Evolutionary conservation across 164 flowering plant genomes (phyloP), one percentile per base, ranked within the genome.

Genomic region (Platanus orientalis): DNA sequence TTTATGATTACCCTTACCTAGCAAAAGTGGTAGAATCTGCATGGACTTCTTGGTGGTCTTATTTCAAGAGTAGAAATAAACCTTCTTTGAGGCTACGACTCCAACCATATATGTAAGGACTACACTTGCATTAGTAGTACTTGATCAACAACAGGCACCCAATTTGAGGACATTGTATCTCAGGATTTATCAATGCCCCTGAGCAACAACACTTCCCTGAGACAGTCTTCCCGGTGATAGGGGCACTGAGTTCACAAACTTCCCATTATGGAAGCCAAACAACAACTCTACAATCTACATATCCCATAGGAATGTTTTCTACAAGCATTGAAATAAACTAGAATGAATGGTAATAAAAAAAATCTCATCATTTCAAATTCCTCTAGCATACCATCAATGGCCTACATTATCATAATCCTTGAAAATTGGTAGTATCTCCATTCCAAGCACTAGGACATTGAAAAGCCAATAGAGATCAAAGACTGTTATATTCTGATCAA

Each of bases 71-170:
- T 45, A 57, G 13, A 30, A 62, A 62, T 19, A 52, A 50, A 81
- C 54, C 62, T 71, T 78, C 58, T 59, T 63, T 27, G 75, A 59
- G 29, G 96, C 90, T 54, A 86, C 57, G 23, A 84, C 90, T 72
- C 97, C 97, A 73, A 96, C 96, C 81, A 86, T 71, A 69, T 86
- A 84, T 12, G 97, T 82, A 64, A 94, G 91, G 69, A 80, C 69
- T 52, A 87, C 69, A 68, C 92, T 86, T 54, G 81, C 79, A 79
- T 73, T 58, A 91, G 73, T 50, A 94, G 90, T 61, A 78, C 78
- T 75, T 91, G 97, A 73, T 94, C 90, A 36, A 75, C 78, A 39
- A 79, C 39, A 59, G 88, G 75, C 28, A 81, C 63, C 90, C 83
- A 88, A 16, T 75, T 84, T 68, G 78, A 74, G 34, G 77, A 71